Percentiles rank a stretch among this genome's conserved stretches.
Conservation (phyloP, 108 stramenopile species). For the Fistulifera pelliculosa region DNA sequence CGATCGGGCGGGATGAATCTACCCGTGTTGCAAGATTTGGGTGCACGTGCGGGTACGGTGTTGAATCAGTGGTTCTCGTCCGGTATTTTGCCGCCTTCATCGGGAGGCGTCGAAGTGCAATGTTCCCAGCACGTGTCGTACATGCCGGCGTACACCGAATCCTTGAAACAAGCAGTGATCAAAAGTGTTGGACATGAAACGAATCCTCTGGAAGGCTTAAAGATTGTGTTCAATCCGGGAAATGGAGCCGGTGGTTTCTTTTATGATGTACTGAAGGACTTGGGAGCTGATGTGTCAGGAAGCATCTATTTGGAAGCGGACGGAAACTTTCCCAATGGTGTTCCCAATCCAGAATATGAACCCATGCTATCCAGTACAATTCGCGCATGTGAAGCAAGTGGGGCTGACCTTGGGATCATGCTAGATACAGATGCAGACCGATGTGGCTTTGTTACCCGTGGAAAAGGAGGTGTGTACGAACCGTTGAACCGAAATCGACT, state of each 20-base stretch:
- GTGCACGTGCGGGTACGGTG: background rate
- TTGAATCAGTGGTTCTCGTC: constrained; percentile 33
- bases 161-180: constrained; percentile 35
- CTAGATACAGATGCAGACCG: constrained; percentile 87
- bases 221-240: constrained; percentile 69
- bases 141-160: constrained; percentile 49
- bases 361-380: constrained; percentile 60
- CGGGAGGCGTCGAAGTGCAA: constrained; percentile 43
- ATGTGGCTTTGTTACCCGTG: constrained; percentile 63
- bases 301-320: constrained; percentile 46
- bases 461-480: constrained; percentile 33
- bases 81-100: constrained; percentile 61
- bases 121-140: constrained; percentile 62
- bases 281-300: constrained; percentile 61
- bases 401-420: constrained; percentile 77
- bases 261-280: constrained; percentile 37
- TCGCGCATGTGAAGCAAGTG: constrained; percentile 31
- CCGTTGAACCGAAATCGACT: constrained; percentile 71
- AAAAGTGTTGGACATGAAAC: constrained; percentile 21
- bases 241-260: constrained; percentile 77
- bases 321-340: constrained; percentile 53
- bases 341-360: constrained; percentile 78
- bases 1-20: background rate
- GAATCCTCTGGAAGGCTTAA: constrained; percentile 42
- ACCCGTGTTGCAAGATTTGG: background rate